These are phyloP conservation scores for Mycena vulgaris DNA, from an alignment of 768 basidiomycete genomes.

Conservation along the genomic window DNA sequence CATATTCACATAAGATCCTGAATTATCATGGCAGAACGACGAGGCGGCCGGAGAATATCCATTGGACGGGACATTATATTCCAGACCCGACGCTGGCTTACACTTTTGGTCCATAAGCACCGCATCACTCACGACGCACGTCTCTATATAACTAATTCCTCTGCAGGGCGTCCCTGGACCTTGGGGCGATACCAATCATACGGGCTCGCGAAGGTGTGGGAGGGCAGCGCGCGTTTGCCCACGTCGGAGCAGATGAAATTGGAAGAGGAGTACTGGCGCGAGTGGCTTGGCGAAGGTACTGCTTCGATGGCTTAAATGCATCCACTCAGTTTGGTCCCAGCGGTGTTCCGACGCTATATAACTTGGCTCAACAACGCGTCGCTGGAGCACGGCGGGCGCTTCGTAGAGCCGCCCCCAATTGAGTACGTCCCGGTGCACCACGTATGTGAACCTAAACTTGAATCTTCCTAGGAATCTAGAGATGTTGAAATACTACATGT, in stretches of 20 bases:
- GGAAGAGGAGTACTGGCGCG: conserved; percentile 5
- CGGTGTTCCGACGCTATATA: conserved; percentile 14
- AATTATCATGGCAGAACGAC: conserved; percentile 13
- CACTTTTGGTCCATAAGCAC: conserved; percentile 8
- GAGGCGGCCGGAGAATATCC: conserved; percentile 25
- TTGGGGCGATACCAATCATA: conserved; percentile 39
- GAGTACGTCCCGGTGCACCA: background rate
- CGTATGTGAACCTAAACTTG: background rate
- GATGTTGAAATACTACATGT: conserved; percentile 15
- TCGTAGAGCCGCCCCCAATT: conserved; percentile 23
- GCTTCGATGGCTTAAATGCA: background rate
- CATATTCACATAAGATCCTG: background rate
- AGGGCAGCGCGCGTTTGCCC: conserved; percentile 35
- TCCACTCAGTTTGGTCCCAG: background rate
- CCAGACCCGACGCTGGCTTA: conserved; percentile 51
- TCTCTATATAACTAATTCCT: background rate
- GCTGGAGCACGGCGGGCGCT: conserved; percentile 23
- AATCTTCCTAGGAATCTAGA: conserved; percentile 1
- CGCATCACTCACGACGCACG: no score
- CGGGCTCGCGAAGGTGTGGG: conserved; percentile 43
- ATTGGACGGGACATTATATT: conserved; percentile 48
- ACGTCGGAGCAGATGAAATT: background rate
- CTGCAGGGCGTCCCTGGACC: conserved; percentile 39
- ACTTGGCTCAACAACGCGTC: conserved; percentile 27
- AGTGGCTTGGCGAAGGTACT: conserved; percentile 22